Evolutionary conservation across 768 basidiomycete species (phyloP), one percentile per base, ranked within the genome.

Genomic region (Lactarius vividus): DNA sequence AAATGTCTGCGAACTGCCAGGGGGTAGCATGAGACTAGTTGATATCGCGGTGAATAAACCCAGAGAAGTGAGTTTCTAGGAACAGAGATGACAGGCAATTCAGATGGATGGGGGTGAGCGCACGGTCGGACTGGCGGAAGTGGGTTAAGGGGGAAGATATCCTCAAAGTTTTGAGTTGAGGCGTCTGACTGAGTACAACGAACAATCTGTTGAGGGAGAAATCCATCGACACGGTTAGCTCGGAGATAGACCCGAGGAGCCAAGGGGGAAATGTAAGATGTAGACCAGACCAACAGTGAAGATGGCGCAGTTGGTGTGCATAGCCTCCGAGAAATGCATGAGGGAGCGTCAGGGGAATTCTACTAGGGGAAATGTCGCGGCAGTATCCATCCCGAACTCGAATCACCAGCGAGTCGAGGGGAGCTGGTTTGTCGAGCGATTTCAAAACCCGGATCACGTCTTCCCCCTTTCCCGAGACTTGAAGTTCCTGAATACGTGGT

Each of bases 191-290:
- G 28, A 62, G 61, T 15, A 55, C 39, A 4, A 15, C 61, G 28
- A 62, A 42, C 9, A 62, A 29, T 16, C 53, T 62, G 9, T 53
- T n/a, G 26, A 29, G 52, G 5, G 61, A 62, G 29, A 62, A 62
- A 20, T 40, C 53, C 52, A 39, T 53, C 39, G 61, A 62, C 13
- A 62, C 52, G 39, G 61, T 55, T 6, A 62, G 28, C 6, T 62
- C 39, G 9, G 61, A 39, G 61, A 62, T 55, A 29, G 61, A 54
- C 20, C 35, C 39, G 11, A 62, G 52, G 26, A 42, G 26, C 61
- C 61, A 62, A 23, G 53, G 29, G 29, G 61, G 61, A 26, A 62
- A 62, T n/a, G 53, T 42, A 28, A 62, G 52, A 20, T 62, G 61
- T 0, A 62, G 61, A 8, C 61, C 13, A 20, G 61, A 62, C 37